Evolutionary conservation across 2,329 filamentous ascomycete species (phyloP), one percentile per base, ranked within the genome.

Genomic region (Xylariaceae sp.): DNA sequence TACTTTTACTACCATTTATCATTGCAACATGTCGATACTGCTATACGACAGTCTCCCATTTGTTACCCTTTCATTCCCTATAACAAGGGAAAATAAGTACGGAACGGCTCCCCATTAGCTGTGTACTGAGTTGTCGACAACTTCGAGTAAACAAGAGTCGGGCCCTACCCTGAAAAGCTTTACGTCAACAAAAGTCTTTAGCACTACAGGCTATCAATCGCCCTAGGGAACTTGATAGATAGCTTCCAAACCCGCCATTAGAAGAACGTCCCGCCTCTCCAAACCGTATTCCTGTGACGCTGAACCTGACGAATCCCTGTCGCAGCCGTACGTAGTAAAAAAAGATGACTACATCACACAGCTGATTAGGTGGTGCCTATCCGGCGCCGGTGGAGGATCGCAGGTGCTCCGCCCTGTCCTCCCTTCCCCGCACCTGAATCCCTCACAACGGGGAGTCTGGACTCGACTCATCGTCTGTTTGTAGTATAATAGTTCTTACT

Each of bases 401-500:
- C n/a, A n/a, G n/a, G n/a, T 44, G 45, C 39, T 45, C 46, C 44
- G 51, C 26, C 46, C 19, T 23, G 34, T 11, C 7, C 36, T 19
- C 23, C 9, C 46, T 60, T 60, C 57, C 57, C 57, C 57, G 53
- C 57, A 60, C 44, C 48, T 43, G 28, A 24, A 54, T 46, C 36
- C 23, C 5, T n/a, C 23, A 24, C 12, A 24, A 45, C n/a, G n/a
- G n/a, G n/a, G n/a, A n/a, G n/a, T n/a, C n/a, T 14, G 23, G 24
- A 28, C 36, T 50, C 17, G 21, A 29, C 49, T 56, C 19, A 7
- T 39, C 16, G 34, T 16, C 14, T 41, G 3, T 19, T 19, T 37
- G 17, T 36, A 23, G 21, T 45, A 54, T 50, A 54, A 45, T 34
- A 31, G 23, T 11, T 36, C 24, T n/a, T 37, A 3, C 4, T 39